A percentile compares a stretch with the other conserved stretches of the same genome.
These are phyloP conservation scores for Samsoniella hepiali DNA, from an alignment of 2,329 filamentous ascomycete genomes.

Conservation along the genomic window DNA sequence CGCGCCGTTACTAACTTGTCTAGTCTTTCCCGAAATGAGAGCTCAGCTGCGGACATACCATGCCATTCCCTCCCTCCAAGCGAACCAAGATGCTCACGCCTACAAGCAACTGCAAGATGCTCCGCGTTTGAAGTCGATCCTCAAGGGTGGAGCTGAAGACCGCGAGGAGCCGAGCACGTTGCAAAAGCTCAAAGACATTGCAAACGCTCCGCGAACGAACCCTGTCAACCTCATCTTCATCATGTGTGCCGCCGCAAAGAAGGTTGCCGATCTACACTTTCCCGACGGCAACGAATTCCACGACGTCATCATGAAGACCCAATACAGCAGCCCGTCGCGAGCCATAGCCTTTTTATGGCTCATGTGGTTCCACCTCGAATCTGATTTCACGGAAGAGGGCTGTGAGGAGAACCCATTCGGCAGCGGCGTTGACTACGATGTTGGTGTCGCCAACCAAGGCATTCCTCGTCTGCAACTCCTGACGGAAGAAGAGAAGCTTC, in stretches of 20 bases:
- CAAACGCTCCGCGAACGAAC: constrained; percentile 72
- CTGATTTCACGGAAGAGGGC: constrained; percentile 85
- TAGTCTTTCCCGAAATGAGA: constrained; percentile 99
- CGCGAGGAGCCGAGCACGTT: constrained; percentile 77
- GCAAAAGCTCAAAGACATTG: constrained; percentile 69
- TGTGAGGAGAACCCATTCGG: constrained; percentile 92
- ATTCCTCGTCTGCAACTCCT: constrained; percentile 66
- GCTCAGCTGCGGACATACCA: constrained; percentile 97
- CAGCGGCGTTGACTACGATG: constrained; percentile 60
- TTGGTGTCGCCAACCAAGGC: constrained; percentile 64
- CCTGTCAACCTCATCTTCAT: constrained; percentile 97
- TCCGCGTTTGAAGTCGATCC: constrained; percentile 89
- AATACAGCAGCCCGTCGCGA: constrained; percentile 75
- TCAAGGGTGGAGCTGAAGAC: constrained; percentile 95
- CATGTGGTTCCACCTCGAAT: constrained; percentile 99
- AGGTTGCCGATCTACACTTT: constrained; percentile 92
- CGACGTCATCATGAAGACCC: constrained; percentile 89
- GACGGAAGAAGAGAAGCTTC: constrained; percentile 59
- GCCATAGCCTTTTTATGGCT: constrained; percentile 92
- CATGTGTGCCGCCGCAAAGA: constrained; percentile 82
- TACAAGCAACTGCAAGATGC: constrained; percentile 99
- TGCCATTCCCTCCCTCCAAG: constrained; percentile 93
- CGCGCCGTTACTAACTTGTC: constrained; percentile 22
- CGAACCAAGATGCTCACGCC: constrained; percentile 88
- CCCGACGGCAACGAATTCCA: constrained; percentile 84